Evolutionary conservation across 108 stramenopile species (phyloP), one percentile per base, ranked within the genome.

Genomic region (Pseudonitzschia pungens): DNA sequence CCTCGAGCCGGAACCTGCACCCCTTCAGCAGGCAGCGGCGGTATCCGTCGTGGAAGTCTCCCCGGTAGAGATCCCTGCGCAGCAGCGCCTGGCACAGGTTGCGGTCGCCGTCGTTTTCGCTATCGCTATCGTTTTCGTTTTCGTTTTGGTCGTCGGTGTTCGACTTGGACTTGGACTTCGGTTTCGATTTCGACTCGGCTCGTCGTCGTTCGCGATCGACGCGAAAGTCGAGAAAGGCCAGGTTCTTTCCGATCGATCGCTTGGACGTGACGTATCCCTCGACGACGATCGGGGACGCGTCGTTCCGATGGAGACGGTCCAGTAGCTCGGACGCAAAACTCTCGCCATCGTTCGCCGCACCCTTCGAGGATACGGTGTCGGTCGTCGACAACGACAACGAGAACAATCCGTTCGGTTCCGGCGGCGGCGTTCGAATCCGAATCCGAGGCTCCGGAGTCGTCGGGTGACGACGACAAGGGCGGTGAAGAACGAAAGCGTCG

Each of bases 221-320:
- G 11, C 69, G 65, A 56, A 81, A 69, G 66, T 81, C 80, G 15
- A 72, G 51, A 63, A 81, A 81, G 1, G 70, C 67, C 20, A 81
- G 75, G 41, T 71, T n/a, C 31, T 71, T 66, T 51, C 75, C 75
- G 48, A 81, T 72, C 0, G 70, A 54, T n/a, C 80, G 70, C 64
- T 81, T 81, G 22, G 74, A 45, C 5, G 50, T 68, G 4, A 81
- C 70, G 58, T 76, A 76, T 28, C 73, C 78, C 28, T 71, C 64
- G 21, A 66, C 24, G 31, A 41, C 43, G 11, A 76, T 50, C 15
- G 65, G 44, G 12, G 59, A 44, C 2, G 75, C 60, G 40, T 76
- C 75, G 57, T 76, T 76, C 29, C 59, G 67, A 28, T 15, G n/a
- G 6, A 76, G 44, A 43, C 48, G 42, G 45, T 51, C 68, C 57